These are phyloP conservation scores for Tilletia indica DNA, from an alignment of 1,284 basidiomycete species.

Conservation along the genomic window DNA sequence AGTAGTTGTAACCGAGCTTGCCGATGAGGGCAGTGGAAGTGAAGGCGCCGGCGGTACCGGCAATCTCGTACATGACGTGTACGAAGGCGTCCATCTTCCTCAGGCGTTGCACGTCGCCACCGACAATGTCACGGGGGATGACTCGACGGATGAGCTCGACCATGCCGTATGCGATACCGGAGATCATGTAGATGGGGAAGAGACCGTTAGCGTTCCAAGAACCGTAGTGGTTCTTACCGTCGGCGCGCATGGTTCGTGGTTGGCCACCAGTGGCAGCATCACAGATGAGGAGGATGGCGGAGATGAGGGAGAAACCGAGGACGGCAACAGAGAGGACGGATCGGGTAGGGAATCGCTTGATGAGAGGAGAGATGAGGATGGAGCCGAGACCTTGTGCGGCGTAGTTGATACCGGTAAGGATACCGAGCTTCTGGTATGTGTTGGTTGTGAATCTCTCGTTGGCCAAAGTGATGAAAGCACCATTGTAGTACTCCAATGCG, in stretches of 20 bases:
- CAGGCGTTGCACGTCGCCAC: slow-evolving; percentile 49
- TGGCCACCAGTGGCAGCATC: slow-evolving; percentile 55
- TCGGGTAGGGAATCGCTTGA: slow-evolving; percentile 56
- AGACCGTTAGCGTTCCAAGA: slow-evolving; percentile 53
- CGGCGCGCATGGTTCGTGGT: slow-evolving; percentile 40
- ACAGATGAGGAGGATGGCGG: slow-evolving; percentile 51
- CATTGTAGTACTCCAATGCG: slow-evolving; percentile 39
- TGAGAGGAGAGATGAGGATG: slow-evolving; percentile 53
- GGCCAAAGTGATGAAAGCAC: slow-evolving; percentile 49
- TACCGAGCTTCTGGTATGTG: slow-evolving; percentile 48
- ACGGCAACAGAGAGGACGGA: slow-evolving; percentile 54
- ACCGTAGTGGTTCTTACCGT: slow-evolving; percentile 53
- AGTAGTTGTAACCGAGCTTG: slow-evolving; percentile 57
- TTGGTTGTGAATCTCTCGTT: slow-evolving; percentile 43
- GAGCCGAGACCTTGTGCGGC: slow-evolving; percentile 52
- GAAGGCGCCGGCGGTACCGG: slow-evolving; percentile 57
- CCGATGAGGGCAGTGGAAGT: slow-evolving; percentile 55
- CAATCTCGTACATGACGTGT: slow-evolving; percentile 57
- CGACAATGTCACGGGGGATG: slow-evolving; percentile 55
- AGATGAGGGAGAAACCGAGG: slow-evolving; percentile 54
- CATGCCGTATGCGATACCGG: slow-evolving; percentile 56
- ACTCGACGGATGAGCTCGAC: slow-evolving; percentile 57
- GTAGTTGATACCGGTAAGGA: slow-evolving; percentile 51
- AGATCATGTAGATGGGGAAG: slow-evolving; percentile 51
- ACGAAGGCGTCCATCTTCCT: slow-evolving; percentile 57